phyloP scores from a whole-genome alignment of 768 basidiomycete genomes.

The Russula griseocarnosa region DNA sequence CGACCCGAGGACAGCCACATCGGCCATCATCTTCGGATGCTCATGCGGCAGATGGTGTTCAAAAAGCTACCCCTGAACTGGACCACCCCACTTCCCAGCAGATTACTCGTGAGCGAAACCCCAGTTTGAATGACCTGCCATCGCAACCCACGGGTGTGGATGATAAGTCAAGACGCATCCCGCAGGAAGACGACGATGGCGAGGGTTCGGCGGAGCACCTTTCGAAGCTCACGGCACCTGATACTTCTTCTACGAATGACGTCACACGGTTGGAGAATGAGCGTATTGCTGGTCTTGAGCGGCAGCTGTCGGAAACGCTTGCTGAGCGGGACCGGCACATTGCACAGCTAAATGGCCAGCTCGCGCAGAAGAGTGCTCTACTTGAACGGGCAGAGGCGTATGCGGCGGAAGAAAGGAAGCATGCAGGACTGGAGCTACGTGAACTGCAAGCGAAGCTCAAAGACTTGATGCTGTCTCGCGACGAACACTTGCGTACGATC shows the following conservation, averaged over 20 bases:
- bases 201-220: conserved; percentile 64
- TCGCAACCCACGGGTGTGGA: conserved; percentile 35
- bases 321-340: conserved; percentile 58
- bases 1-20: not conserved
- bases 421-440: too few relatives aligned
- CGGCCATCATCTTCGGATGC: too few relatives aligned
- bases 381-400: conserved; percentile 54
- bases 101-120: conserved; percentile 3
- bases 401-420: too few relatives aligned
- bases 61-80: conserved; percentile 28
- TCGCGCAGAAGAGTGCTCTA: conserved; percentile 67
- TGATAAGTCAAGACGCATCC: conserved; percentile 32
- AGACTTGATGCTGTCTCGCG: not conserved
- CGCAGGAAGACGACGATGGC: conserved; percentile 53
- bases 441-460: too few relatives aligned
- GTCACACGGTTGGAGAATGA: conserved; percentile 69
- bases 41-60: conserved; percentile 13
- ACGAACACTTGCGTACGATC: too few relatives aligned
- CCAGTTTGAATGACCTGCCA: conserved; percentile 41
- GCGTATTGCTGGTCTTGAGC: conserved; percentile 33
- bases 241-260: conserved; percentile 59
- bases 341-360: conserved; percentile 63
- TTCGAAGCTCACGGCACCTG: conserved; percentile 52
- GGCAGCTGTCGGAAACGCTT: conserved; percentile 54
- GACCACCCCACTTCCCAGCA: conserved; percentile 25